These are phyloP conservation scores for Farysia itapuensis DNA, from an alignment of 1,284 basidiomycete species.

Conservation along the genomic window DNA sequence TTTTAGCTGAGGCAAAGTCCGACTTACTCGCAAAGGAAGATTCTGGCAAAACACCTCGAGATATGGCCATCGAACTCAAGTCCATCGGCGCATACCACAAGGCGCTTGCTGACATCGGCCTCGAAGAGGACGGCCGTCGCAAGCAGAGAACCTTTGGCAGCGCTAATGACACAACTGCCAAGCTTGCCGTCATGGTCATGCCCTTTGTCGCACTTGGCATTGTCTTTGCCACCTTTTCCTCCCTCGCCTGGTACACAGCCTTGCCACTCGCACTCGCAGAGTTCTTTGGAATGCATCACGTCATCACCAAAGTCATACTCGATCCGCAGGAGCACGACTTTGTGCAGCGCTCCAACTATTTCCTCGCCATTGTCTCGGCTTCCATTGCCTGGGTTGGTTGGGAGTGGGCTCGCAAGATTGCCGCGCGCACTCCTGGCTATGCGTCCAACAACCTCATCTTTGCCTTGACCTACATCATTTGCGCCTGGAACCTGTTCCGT, in stretches of 20 bases:
- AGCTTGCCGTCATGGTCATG: constrained; percentile 75
- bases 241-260: constrained; percentile 86
- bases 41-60: constrained; percentile 82
- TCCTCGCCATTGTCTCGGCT: constrained; percentile 81
- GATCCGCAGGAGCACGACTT: constrained; percentile 38
- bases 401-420: constrained; percentile 72
- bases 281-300: constrained; percentile 90
- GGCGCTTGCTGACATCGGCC: constrained; percentile 76
- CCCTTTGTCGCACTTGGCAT: constrained; percentile 78
- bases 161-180: constrained; percentile 78
- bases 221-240: constrained; percentile 78
- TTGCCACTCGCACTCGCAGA: constrained; percentile 77
- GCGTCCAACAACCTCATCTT: constrained; percentile 76
- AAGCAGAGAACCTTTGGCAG: constrained; percentile 58
- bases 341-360: constrained; percentile 71
- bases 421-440: constrained; percentile 61
- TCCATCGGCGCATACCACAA: constrained; percentile 82
- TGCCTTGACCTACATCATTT: constrained; percentile 71
- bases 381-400: constrained; percentile 85
- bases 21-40: constrained; percentile 79
- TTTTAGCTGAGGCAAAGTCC: constrained; percentile 80
- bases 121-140: constrained; percentile 64
- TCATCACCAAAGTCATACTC: constrained; percentile 57
- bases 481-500: constrained; percentile 85
- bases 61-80: constrained; percentile 86